Percentiles rank a stretch among this genome's conserved stretches.
Conservation (phyloP, 345 rosid genomes). For the Lepidium didymum region DNA sequence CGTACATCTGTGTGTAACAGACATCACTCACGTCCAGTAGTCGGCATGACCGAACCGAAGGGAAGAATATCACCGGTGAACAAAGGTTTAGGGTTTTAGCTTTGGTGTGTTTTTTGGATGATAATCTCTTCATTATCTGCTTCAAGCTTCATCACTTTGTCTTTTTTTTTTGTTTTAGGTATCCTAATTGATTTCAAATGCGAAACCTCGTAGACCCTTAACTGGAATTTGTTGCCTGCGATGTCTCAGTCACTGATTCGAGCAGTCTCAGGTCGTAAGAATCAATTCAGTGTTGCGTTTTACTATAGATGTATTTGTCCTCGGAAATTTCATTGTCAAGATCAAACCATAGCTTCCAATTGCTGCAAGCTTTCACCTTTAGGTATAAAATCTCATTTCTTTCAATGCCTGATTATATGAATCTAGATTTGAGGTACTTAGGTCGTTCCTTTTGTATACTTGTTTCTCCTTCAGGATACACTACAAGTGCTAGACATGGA, state of each 20-base stretch:
- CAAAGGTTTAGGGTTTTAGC: conserved; percentile 16
- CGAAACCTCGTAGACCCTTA: background rate
- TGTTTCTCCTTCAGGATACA: conserved; percentile 11
- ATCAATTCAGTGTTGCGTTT: background rate
- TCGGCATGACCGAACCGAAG: background rate
- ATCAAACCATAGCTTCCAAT: background rate
- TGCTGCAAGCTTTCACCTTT: background rate
- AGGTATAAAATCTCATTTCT: conserved; percentile 2
- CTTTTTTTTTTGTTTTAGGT: background rate
- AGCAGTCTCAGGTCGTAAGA: conserved; percentile 28
- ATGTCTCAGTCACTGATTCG: conserved; percentile 30
- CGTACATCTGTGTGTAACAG: background rate
- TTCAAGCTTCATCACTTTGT: background rate
- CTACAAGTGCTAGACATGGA: background rate
- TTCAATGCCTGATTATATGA: background rate
- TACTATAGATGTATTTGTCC: background rate
- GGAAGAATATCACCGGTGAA: background rate
- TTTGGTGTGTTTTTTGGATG: background rate
- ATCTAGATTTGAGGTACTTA: background rate
- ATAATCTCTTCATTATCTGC: background rate
- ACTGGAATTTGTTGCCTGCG: background rate
- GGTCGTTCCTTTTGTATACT: background rate
- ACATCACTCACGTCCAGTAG: background rate
- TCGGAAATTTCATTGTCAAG: background rate
- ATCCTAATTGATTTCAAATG: background rate